Evolutionary conservation across 2,329 filamentous ascomycete genomes (phyloP), one percentile per base, ranked within the genome.

Genomic region (Penicillium vulpinum): DNA sequence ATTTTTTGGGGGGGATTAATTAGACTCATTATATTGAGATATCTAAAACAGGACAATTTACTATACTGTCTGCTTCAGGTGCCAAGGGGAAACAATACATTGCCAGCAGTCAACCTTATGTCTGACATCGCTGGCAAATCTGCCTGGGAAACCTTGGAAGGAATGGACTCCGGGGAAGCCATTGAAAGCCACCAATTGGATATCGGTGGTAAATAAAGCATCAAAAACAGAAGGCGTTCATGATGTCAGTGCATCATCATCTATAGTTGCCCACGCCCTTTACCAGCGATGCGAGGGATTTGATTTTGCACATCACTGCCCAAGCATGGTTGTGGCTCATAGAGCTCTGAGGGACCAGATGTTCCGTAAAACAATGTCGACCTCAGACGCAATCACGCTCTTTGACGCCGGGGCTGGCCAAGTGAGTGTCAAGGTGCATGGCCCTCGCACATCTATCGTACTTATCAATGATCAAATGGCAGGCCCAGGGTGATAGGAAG

Each of bases 161-260:
- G 48, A 52, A 51, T 45, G n/a, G 11, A 40, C 40, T 52, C 54
- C 48, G 48, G 48, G 28, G 26, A 52, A 40, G 26, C 38, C 38
- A 35, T 22, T 28, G 21, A 38, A 39, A 28, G 48, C 33, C 41
- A 44, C 54, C 48, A 56, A 56, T 56, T 22, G 10, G 10, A 29
- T 16, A 31, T 13, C 15, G 3, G n/a, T 18, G 4, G n/a, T 56
- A 48, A 33, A 44, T 36, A 18, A n/a, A 52, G 18, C 16, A 57
- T 16, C 16, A 29, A 51, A 46, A 39, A 15, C 8, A 28, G 45
- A 55, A 21, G 22, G 36, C 43, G 28, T 45, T 28, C 51, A 66
- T 71, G 69, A 70, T 70, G 68, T 71, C 69, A 69, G 56, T 49
- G 31, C 41, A 26, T 49, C 67, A 71, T 69, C 67, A 71, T 58